These are phyloP conservation scores for Acanthamoeba castellanii DNA, from an alignment of 208 protist species.

Conservation along the genomic window DNA sequence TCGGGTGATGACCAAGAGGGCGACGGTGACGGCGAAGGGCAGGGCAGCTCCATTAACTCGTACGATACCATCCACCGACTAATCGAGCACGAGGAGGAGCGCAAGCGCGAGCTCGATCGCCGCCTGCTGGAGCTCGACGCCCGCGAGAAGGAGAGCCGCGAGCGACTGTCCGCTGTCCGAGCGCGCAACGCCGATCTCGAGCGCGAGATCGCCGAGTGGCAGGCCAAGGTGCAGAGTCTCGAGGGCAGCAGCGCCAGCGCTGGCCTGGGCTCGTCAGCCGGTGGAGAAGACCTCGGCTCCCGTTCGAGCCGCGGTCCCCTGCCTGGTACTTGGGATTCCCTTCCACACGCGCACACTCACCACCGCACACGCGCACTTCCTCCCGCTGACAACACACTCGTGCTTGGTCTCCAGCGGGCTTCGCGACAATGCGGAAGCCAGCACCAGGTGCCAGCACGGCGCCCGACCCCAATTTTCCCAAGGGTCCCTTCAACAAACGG, in stretches of 20 bases:
- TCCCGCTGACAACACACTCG: too few relatives aligned
- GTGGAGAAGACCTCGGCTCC: too few relatives aligned
- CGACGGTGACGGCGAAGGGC: not conserved
- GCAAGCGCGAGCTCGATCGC: not conserved
- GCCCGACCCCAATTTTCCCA: too few relatives aligned
- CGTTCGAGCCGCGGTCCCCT: too few relatives aligned
- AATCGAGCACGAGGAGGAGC: conserved; percentile 7
- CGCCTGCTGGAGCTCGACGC: not conserved
- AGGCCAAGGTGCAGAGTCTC: not conserved
- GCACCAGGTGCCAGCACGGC: too few relatives aligned
- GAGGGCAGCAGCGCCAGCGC: not conserved
- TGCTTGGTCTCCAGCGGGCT: too few relatives aligned
- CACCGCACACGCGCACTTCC: too few relatives aligned
- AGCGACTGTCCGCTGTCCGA: not conserved
- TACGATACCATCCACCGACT: not conserved
- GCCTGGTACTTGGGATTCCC: too few relatives aligned
- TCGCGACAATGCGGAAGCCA: too few relatives aligned
- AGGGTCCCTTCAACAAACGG: too few relatives aligned
- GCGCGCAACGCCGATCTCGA: conserved; percentile 56
- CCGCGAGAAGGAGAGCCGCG: not conserved
- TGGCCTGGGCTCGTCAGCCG: not conserved
- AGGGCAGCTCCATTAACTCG: not conserved
- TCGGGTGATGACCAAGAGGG: not conserved
- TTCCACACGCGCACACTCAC: too few relatives aligned
- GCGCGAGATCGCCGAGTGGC: conserved; percentile 20